Evolutionary conservation across 805 yeast species (phyloP).

Genomic region (Debaryomyces castellii): DNA sequence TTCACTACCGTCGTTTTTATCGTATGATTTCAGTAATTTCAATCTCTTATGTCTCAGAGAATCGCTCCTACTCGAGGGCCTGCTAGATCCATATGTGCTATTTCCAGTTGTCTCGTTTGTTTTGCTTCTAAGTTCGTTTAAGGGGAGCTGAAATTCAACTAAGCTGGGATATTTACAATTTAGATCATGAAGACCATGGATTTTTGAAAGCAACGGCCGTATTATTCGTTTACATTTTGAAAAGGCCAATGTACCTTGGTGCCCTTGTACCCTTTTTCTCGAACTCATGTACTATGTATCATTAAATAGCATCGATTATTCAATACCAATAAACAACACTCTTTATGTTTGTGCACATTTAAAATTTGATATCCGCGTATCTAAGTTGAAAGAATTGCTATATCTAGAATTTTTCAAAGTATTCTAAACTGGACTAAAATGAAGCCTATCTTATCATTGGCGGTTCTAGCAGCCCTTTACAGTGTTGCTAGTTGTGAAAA

Average conservation of each 20-base stretch:
- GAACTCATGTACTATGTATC: slow-evolving; percentile 1
- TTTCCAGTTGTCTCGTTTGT: not conserved
- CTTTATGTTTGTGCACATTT: not conserved
- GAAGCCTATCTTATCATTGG: not conserved
- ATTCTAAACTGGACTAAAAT: not conserved
- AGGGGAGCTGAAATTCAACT: slow-evolving; percentile 10
- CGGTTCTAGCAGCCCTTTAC: not conserved
- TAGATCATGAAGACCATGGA: slow-evolving; percentile 32
- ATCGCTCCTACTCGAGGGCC: not conserved
- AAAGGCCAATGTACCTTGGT: slow-evolving; percentile 10
- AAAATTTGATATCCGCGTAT: not conserved
- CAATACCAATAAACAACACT: not conserved
- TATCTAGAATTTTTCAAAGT: too few species aligned
- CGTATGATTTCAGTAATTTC: not conserved
- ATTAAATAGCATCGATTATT: not conserved
- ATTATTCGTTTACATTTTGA: slow-evolving; percentile 32
- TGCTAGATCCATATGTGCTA: not conserved
- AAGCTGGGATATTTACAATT: slow-evolving; percentile 25
- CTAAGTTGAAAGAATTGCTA: not conserved
- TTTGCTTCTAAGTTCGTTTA: not conserved
- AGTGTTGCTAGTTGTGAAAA: not conserved
- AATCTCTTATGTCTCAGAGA: not conserved
- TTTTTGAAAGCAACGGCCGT: slow-evolving; percentile 37
- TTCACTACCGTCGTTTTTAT: not conserved
- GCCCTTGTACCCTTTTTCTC: not conserved